These are phyloP conservation scores for Westerdykella ornata DNA, from an alignment of 2,329 filamentous ascomycete genomes.

Conservation along the genomic window DNA sequence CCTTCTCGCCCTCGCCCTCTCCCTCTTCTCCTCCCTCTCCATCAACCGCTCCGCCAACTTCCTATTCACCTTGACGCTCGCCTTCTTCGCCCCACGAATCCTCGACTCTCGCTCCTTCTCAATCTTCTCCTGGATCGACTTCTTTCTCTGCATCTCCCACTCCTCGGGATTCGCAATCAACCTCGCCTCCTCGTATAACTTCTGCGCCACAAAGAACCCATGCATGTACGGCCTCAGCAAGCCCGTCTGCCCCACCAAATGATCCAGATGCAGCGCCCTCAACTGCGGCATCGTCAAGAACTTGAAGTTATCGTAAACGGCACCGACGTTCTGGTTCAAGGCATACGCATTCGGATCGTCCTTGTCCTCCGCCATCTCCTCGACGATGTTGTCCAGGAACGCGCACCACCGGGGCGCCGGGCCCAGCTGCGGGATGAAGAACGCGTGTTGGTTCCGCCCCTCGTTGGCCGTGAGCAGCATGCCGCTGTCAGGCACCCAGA, in stretches of 20 bases:
- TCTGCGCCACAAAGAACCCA: slow-evolving; percentile 93
- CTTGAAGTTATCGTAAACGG: slow-evolving; percentile 96
- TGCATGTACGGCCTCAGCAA: slow-evolving; percentile 96
- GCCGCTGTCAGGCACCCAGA: slow-evolving; percentile 83
- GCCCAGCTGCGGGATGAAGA: slow-evolving; percentile 89
- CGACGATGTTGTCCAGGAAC: slow-evolving; percentile 94
- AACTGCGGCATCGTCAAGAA: slow-evolving; percentile 88
- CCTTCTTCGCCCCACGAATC: slow-evolving; percentile 91
- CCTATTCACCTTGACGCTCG: slow-evolving; percentile 83
- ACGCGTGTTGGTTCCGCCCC: slow-evolving; percentile 87
- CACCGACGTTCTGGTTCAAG: slow-evolving; percentile 46
- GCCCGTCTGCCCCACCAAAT: slow-evolving; percentile 84
- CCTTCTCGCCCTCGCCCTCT: slow-evolving; percentile 41
- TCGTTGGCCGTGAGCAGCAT: slow-evolving; percentile 98
- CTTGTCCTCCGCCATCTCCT: slow-evolving; percentile 89
- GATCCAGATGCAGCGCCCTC: slow-evolving; percentile 74
- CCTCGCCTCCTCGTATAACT: slow-evolving; percentile 88
- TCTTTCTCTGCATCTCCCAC: slow-evolving; percentile 85
- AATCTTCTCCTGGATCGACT: slow-evolving; percentile 89
- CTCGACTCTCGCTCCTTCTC: slow-evolving; percentile 93
- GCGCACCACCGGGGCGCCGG: slow-evolving; percentile 93
- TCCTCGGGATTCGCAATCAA: slow-evolving; percentile 91
- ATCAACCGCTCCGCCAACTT: slow-evolving; percentile 57
- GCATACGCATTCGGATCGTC: slow-evolving; percentile 56
- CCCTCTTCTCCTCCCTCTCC: slow-evolving; percentile 63